These are phyloP conservation scores for Castanea sativa DNA, from an alignment of 306 rosid species.

Conservation along the genomic window DNA sequence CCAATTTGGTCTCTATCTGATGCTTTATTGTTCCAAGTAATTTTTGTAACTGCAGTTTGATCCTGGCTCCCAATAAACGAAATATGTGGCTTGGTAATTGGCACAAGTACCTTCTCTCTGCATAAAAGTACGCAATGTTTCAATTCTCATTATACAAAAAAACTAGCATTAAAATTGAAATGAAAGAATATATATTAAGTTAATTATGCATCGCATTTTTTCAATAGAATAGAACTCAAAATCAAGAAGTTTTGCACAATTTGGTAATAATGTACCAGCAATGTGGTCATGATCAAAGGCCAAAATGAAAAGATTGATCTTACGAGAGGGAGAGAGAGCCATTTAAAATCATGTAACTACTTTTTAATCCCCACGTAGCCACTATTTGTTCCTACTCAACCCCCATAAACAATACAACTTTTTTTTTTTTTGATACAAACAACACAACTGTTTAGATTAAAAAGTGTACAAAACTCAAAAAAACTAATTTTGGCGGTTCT, in stretches of 20 bases:
- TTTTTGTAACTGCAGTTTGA: slow-evolving; percentile 36
- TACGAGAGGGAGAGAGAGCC: not conserved
- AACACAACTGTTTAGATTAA: not conserved
- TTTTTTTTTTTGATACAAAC: too few species aligned
- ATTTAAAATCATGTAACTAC: not conserved
- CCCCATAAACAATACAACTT: not conserved
- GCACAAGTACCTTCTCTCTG: slow-evolving; percentile 81
- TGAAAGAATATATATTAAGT: not conserved
- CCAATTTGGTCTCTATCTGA: slow-evolving; percentile 65
- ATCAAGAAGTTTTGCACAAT: too few species aligned
- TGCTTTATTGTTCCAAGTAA: slow-evolving; percentile 80
- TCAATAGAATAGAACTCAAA: too few species aligned
- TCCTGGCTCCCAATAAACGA: slow-evolving; percentile 69
- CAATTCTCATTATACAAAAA: not conserved
- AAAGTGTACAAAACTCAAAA: not conserved
- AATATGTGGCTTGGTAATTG: slow-evolving; percentile 67
- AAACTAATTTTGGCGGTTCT: not conserved
- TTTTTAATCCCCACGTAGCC: not conserved
- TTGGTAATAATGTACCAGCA: not conserved
- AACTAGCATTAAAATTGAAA: not conserved
- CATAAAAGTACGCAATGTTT: slow-evolving; percentile 13
- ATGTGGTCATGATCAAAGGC: not conserved
- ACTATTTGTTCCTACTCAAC: slow-evolving; percentile 8
- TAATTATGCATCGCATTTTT: not conserved
- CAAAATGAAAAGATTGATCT: not conserved